phyloP scores from a whole-genome alignment of 164 flowering plant species.

The Berberis thunbergii region DNA sequence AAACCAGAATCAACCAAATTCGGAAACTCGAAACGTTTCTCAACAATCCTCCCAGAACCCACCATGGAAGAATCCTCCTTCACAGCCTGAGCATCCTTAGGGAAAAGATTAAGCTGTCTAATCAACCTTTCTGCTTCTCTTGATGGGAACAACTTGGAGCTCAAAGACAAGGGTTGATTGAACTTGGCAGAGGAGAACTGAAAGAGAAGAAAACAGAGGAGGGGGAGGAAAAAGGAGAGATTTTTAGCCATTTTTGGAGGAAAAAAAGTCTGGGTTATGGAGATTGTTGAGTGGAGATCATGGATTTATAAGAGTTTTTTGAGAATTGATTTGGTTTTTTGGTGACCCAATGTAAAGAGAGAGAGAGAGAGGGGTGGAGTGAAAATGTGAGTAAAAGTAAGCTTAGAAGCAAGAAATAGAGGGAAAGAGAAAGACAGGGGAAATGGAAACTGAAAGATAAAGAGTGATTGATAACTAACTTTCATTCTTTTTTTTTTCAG shows the following conservation, averaged over 20 bases:
- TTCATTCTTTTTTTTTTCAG: too few relatives aligned
- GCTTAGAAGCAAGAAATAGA: slow-evolving; percentile 14
- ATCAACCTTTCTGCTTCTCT: slow-evolving; percentile 34
- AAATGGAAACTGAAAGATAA: too few relatives aligned
- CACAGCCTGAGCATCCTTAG: slow-evolving; percentile 17
- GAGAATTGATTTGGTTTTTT: background rate
- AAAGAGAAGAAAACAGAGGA: background rate
- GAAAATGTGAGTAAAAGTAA: slow-evolving; percentile 7
- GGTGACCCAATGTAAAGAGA: background rate
- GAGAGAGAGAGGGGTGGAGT: slow-evolving; percentile 4
- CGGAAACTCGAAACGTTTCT: slow-evolving; percentile 46
- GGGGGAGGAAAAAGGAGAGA: slow-evolving; percentile 2
- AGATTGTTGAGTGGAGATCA: background rate
- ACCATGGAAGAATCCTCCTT: background rate
- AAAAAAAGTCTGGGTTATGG: slow-evolving; percentile 5
- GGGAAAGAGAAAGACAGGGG: background rate
- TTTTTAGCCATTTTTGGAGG: slow-evolving; percentile 4
- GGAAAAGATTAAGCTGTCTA: slow-evolving; percentile 36
- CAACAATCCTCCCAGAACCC: slow-evolving; percentile 22
- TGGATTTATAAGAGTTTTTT: background rate
- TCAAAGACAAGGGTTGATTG: slow-evolving; percentile 10
- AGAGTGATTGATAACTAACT: too few relatives aligned
- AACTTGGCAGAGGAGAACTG: background rate
- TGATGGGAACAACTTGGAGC: slow-evolving; percentile 15
- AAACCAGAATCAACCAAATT: slow-evolving; percentile 21